Base-by-base conservation (phyloP, 495 filamentous ascomycete species). In the Xylaria scruposa region DNA sequence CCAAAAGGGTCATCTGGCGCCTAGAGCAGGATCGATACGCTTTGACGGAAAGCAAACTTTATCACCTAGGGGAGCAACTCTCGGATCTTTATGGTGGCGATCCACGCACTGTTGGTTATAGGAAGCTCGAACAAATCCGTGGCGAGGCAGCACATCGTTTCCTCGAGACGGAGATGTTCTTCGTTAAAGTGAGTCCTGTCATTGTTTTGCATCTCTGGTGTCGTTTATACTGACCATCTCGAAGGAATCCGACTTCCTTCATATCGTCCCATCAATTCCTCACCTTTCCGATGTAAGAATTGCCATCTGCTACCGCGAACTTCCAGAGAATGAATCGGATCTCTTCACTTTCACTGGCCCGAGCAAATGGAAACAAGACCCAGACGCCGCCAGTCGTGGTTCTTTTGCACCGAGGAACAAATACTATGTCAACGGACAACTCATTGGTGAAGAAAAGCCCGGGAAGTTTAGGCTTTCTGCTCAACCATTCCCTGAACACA, bases 181-280 rank as follows among this genome's bases (percentile, higher is more conserved):
- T 93, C 85, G 87, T 95, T 75, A 92, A 90, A 84, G 91, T 93
- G 84, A 72, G 80, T 72, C 8, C 46, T n/a, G 56, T 42, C 44
- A 12, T 42, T 44, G n/a, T 19, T 9, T 21, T 65, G 29, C 33
- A 47, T 60, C 24, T n/a, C 44, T 13, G 6, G 1, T 66, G 36
- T 19, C 44, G n/a, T 12, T 51, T 21, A 33, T 73, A 75, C 76
- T 86, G 76, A 81, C 75, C 40, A 60, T 2, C 31, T 40, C 10
- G 33, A 70, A 91, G 89, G 86, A 91, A 62, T 90, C 90, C 64
- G 92, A 94, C 77, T 92, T 94, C 79, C 88, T 92, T 85, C 89
- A 87, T 75, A 87, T 91, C 46, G 87, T 93, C 40, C 90, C 91
- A 19, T 89, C 89, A 72, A 87, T 92, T 67, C 88, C 88, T 58